phyloP scores from a whole-genome alignment of 768 basidiomycete species.

The Collybia sp. region DNA sequence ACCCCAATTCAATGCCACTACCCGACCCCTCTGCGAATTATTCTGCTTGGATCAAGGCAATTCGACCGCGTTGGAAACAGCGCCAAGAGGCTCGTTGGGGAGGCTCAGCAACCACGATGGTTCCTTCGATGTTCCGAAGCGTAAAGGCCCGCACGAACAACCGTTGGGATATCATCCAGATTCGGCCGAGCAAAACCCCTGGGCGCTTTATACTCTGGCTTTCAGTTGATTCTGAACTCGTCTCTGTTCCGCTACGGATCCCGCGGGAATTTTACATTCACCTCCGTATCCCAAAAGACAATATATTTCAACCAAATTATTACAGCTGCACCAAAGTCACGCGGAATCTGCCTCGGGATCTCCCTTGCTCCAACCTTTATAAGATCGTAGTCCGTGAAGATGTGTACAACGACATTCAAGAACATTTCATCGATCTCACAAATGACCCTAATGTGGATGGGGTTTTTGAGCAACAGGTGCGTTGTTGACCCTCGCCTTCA shows the following conservation, averaged over 20 bases:
- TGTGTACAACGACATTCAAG: conserved; percentile 76
- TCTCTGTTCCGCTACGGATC: conserved; percentile 79
- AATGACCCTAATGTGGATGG: conserved; percentile 95
- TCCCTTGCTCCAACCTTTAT: conserved; percentile 76
- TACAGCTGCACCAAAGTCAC: conserved; percentile 73
- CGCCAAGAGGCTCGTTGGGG: conserved; percentile 44
- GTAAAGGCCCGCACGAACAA: conserved; percentile 53
- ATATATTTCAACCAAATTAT: conserved; percentile 60
- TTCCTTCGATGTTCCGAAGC: conserved; percentile 75
- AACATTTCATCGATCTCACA: conserved; percentile 88
- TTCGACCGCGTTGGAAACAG: conserved; percentile 75
- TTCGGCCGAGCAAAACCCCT: conserved; percentile 67
- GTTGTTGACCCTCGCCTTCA: conserved; percentile 6
- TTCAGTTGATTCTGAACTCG: conserved; percentile 71
- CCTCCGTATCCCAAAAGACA: conserved; percentile 64
- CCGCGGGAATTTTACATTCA: conserved; percentile 94
- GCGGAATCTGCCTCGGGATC: conserved; percentile 74
- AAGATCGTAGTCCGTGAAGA: conserved; percentile 81
- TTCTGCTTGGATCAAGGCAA: conserved; percentile 70
- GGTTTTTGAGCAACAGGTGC: conserved; percentile 88
- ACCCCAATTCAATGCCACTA: conserved; percentile 28
- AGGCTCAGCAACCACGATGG: conserved; percentile 31
- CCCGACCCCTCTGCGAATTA: conserved; percentile 69
- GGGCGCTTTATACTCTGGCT: conserved; percentile 91
- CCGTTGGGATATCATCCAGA: conserved; percentile 92